A percentile compares a stretch with the other conserved stretches of the same genome.
phyloP scores from a whole-genome alignment of 441 rosid genomes.

The Populus tomentosa region DNA sequence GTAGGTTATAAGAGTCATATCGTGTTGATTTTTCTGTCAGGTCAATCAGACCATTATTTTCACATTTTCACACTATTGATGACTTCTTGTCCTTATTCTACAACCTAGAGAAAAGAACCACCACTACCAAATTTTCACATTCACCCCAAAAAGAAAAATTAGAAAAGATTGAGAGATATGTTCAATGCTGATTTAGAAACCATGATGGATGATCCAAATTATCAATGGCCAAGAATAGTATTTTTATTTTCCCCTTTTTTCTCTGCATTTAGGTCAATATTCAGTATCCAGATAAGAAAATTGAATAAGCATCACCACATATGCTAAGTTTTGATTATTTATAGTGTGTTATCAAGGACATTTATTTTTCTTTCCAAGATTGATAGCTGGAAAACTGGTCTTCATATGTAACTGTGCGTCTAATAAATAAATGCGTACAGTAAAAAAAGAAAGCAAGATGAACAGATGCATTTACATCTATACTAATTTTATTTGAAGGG shows the following conservation, averaged over 20 bases:
- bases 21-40: background rate
- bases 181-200: background rate
- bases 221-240: background rate
- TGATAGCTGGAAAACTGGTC: background rate
- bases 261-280: background rate
- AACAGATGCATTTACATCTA: background rate
- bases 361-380: background rate
- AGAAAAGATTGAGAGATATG: background rate
- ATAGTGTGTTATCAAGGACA: background rate
- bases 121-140: background rate
- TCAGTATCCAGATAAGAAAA: background rate
- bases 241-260: rapidly evolving
- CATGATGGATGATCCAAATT: background rate
- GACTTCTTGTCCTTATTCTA: background rate
- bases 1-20: background rate
- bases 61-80: background rate
- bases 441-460: background rate
- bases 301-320: background rate
- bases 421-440: too few species aligned
- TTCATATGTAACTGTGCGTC: background rate
- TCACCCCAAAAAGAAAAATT: background rate
- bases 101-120: background rate
- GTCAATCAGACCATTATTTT: background rate
- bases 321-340: background rate
- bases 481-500: background rate